Base-by-base conservation (phyloP, 2,329 filamentous ascomycete genomes). In the Intubia oerlemansii region DNA sequence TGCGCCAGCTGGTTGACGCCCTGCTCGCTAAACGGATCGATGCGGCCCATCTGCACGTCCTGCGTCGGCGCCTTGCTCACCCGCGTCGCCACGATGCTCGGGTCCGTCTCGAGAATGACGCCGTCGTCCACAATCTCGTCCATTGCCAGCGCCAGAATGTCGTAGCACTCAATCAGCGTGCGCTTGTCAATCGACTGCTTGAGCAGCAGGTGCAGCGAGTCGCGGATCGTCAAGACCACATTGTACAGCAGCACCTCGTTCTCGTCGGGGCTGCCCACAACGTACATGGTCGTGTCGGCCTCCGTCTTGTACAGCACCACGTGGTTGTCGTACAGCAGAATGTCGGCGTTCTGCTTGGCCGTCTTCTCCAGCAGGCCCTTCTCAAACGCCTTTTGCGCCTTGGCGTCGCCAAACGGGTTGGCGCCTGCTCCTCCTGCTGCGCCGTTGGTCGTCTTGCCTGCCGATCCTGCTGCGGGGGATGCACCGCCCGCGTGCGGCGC, bases 111-210 rank as follows among this genome's bases (percentile, higher is more conserved):
- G 36, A 98, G 69, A 42, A 98, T 85, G 47, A 95, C 90, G 35
- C 88, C 88, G 46, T 91, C 82, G 52, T 92, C 82, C 30, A 90
- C 69, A 36, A 90, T 85, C 53, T 98, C 88, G 51, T 98, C 88
- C 38, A 98, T 79, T 25, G 84, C 80, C 30, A 98, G 68, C 10
- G 82, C 78, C 36, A 93, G 79, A 14, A 95, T 66, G 52, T 95
- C 88, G 60, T 95, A 98, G 65, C 95, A 95, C 56, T 98, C 88
- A 45, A 95, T 75, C 40, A 95, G 82, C 33, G 88, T 95, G 40
- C 88, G 75, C 65, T 93, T 93, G 59, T 98, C 88, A 28, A 90
- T 84, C 19, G 81, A 81, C 64, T 90, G 85, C 84, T 92, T 93
- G 48, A 95, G 79, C 23, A 93, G 57, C 29, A 95, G 74, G 47